These are phyloP conservation scores for Narthecium ossifragum DNA, from an alignment of 106 monocot genomes.

Conservation along the genomic window DNA sequence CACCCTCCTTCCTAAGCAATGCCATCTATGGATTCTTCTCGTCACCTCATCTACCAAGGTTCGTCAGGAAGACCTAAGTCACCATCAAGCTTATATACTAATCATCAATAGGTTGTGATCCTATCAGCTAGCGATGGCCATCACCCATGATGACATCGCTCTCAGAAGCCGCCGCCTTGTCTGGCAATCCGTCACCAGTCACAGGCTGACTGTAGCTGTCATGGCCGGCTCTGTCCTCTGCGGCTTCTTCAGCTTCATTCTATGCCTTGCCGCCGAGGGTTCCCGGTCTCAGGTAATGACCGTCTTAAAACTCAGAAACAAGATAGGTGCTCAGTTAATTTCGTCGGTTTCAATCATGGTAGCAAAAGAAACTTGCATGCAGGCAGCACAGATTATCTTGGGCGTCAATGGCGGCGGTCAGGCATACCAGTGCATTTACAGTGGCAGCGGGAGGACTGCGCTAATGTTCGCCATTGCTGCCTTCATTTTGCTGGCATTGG, in stretches of 20 bases:
- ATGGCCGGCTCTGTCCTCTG: conserved; percentile 66
- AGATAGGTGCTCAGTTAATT: too few species aligned
- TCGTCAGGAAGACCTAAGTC: conserved; percentile 8
- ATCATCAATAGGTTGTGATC: too few species aligned
- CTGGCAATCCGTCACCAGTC: too few species aligned
- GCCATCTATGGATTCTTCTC: conserved; percentile 30
- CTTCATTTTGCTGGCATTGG: conserved; percentile 59
- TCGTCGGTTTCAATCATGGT: too few species aligned
- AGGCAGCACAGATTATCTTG: conserved; percentile 49
- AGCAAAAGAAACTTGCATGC: background rate
- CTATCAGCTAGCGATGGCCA: conserved; percentile 29
- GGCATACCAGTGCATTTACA: conserved; percentile 50
- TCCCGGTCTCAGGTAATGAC: conserved; percentile 70
- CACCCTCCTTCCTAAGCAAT: conserved; percentile 9
- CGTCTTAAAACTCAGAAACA: too few species aligned
- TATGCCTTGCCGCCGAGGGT: conserved; percentile 78
- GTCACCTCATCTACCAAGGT: conserved; percentile 12
- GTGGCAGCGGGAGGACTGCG: conserved; percentile 47
- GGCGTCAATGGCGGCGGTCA: conserved; percentile 13
- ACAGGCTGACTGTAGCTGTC: too few species aligned
- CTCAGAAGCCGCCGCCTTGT: conserved; percentile 14
- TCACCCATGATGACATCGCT: conserved; percentile 61
- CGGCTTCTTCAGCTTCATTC: conserved; percentile 58
- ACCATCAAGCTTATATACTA: too few species aligned
- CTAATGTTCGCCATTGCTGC: conserved; percentile 48